Evolutionary conservation across 441 rosid genomes (phyloP).

Genomic region (Populus tomentosa): DNA sequence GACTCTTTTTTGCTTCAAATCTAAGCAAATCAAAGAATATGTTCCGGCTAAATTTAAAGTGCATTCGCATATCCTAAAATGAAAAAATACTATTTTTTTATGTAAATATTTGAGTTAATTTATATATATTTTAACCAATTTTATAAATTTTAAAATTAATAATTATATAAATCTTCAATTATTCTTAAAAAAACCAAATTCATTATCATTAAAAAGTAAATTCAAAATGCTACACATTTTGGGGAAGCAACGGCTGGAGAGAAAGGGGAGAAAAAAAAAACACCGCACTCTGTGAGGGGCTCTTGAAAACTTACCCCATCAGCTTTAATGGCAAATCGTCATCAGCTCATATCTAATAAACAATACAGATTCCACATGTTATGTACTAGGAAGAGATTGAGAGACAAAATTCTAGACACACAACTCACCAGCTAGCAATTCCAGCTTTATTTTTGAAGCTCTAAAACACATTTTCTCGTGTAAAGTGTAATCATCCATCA

Average conservation of each 20-base stretch:
- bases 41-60: background rate
- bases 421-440: background rate
- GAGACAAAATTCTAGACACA: constrained; percentile 1
- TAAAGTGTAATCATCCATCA: constrained; percentile 15
- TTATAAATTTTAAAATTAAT: rapidly evolving
- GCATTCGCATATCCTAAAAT: background rate
- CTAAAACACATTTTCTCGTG: background rate
- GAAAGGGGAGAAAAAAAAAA: too few relatives aligned
- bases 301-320: background rate
- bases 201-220: background rate
- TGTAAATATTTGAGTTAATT: rapidly evolving
- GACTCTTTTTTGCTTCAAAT: background rate
- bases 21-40: background rate
- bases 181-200: too few relatives aligned
- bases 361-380: constrained; percentile 16
- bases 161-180: rapidly evolving
- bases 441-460: background rate
- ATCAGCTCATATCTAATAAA: constrained; percentile 8
- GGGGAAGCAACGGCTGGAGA: too few relatives aligned
- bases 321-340: background rate
- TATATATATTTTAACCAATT: rapidly evolving
- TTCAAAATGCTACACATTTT: too few relatives aligned
- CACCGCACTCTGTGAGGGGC: background rate
- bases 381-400: constrained; percentile 10
- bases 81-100: background rate